Base-by-base conservation (phyloP, 176 grass and related monocot genomes). In the Musa itinerans region DNA sequence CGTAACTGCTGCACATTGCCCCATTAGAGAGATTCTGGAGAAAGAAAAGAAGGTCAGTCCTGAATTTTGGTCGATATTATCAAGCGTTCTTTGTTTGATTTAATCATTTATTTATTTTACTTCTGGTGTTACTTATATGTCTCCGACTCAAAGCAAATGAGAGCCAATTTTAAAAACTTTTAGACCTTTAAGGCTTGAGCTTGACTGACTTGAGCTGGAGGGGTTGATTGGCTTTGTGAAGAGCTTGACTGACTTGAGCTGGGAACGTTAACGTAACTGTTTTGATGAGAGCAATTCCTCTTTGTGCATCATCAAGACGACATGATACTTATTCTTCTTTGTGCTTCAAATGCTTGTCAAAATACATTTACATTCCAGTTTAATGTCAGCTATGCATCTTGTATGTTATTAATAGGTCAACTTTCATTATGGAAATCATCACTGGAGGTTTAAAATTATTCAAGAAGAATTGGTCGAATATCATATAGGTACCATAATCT, bases 1-100 rank as follows among this genome's bases (percentile, higher is more conserved):
- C 11, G 90, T 99, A 15, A 99, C 95, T 9, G 95, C 95, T 55
- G 95, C 95, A 9, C 90, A 99, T 86, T 94, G 89, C 20, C 91
- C 95, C 43, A 99, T 99, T 81, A 82, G 95, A 81, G 91, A 94
- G 87, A 89, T 99, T 83, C 80, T 99, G 50, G 95, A 99, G 73
- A 99, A 99, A 78, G 95, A 99, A 89, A 99, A 99, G 79, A 99
- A 94, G 91, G 95, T 99, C 74, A 25, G 67, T 14, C 67, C 53
- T 24, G 53, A n/a, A 50, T 34, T 69, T n/a, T n/a, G 34, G 34
- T n/a, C 1, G 9, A 23, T 20, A 14, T 22, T 10, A 20, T 17
- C 10, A 20, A 22, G 22, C 1, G 9, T 11, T 64, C 4, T 25
- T 34, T 34, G 29, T 34, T 34, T 34, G 5, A 4, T 34, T 43